Evolutionary conservation across 2,329 filamentous ascomycete genomes (phyloP).

Genomic region (Colletotrichum gigasporum): DNA sequence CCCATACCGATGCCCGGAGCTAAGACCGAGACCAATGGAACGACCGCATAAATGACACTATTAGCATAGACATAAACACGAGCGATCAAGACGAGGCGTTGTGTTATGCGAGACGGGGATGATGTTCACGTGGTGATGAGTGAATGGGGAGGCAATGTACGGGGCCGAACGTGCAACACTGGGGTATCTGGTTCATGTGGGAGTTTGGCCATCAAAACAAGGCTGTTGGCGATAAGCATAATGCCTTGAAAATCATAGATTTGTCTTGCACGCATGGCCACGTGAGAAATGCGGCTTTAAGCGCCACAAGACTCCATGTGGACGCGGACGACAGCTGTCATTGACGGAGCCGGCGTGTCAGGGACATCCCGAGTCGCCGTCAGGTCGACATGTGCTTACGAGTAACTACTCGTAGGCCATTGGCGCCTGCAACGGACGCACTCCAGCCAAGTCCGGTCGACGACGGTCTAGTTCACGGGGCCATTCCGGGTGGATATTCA

Average conservation of each 20-base stretch:
- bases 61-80: background rate
- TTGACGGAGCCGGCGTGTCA: background rate
- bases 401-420: background rate
- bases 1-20: slow-evolving; percentile 66
- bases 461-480: background rate
- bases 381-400: background rate
- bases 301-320: too few species aligned
- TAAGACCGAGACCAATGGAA: slow-evolving; percentile 26
- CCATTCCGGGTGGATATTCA: background rate
- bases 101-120: background rate
- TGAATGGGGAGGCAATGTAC: background rate
- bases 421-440: background rate
- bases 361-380: background rate
- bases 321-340: slow-evolving; percentile 25
- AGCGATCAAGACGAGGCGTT: slow-evolving; percentile 13
- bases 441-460: background rate
- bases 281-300: slow-evolving; percentile 9
- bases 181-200: background rate
- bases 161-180: background rate
- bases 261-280: background rate
- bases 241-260: background rate
- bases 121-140: background rate
- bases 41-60: slow-evolving; percentile 9
- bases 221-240: background rate
- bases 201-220: background rate